These are phyloP conservation scores for Wickerhamiella azymoides DNA, from an alignment of 805 yeast genomes.

Conservation along the genomic window DNA sequence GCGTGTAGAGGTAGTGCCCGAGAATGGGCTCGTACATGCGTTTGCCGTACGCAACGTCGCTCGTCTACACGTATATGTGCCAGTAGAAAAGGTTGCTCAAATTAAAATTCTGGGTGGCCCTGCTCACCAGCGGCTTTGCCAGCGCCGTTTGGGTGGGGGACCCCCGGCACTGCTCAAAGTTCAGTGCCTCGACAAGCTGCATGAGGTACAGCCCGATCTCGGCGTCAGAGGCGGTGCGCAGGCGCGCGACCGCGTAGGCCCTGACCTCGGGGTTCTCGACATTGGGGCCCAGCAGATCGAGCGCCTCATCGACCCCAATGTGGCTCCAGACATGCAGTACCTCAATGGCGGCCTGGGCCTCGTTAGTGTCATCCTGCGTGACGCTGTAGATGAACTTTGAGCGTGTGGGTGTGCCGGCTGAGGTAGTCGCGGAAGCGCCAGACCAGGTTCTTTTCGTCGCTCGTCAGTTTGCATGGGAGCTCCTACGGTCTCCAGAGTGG, in stretches of 20 bases:
- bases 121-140: constrained; percentile 52
- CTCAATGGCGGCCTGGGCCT: constrained; percentile 64
- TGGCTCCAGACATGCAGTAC: constrained; percentile 57
- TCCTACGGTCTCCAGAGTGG: no score
- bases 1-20: constrained; percentile 35
- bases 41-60: constrained; percentile 45
- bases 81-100: constrained; percentile 81
- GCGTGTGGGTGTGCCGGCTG: constrained; percentile 48
- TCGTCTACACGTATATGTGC: constrained; percentile 71
- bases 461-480: no score
- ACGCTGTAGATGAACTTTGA: constrained; percentile 78
- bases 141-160: constrained; percentile 20
- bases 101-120: constrained; percentile 49
- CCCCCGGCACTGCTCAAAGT: constrained; percentile 44
- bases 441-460: constrained; percentile 71
- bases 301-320: constrained; percentile 69
- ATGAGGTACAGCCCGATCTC: constrained; percentile 71
- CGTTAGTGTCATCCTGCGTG: constrained; percentile 75
- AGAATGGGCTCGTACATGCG: constrained; percentile 34
- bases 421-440: constrained; percentile 86
- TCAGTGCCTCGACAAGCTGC: constrained; percentile 83
- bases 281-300: constrained; percentile 70
- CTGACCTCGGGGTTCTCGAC: constrained; percentile 63
- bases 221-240: constrained; percentile 61
- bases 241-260: constrained; percentile 75